Base-by-base conservation (phyloP, 129 eudicot genomes). In the Chrysanthemum makinoi region DNA sequence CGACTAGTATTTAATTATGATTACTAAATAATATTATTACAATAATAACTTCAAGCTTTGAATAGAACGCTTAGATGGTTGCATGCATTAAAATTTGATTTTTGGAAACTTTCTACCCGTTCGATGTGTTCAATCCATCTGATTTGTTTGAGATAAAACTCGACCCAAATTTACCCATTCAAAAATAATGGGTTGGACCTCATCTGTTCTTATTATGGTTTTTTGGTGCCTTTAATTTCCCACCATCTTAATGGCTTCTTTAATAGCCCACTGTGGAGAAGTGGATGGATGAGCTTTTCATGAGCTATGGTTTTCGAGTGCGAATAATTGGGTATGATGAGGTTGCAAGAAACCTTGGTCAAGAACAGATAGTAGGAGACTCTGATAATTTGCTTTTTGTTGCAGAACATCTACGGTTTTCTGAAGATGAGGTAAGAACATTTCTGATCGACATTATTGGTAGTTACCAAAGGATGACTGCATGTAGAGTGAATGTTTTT, bases 361-460 rank as follows among this genome's bases (percentile, higher is more conserved):
- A 68, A 72, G 80, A 82, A 63, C 54, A 59, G 6, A 47, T 65
- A 7, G 28, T 35, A 46, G 86, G 65, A 68, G 84, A 69, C 73
- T 43, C 69, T 13, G 62, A 68, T 30, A 75, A 35, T 68, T 18
- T 86, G 48, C 85, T 95, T 51, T 90, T 95, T 70, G 81, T 82
- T 47, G 99, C 97, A 15, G 89, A 95, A 76, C 99, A 95, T 66
- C 79, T 86, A 65, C 83, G 90, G 10, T 85, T 69, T 80, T 90
- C 97, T 62, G 99, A 95, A 74, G 89, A 84, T 73, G 96, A 95
- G 96, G 97, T 90, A 54, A 70, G 75, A 69, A 50, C 67, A 15
- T 5, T 53, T 35, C 6, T 6, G 7, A 6, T 66, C 0, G 15
- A 15, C n/a, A 43, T 65, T 10, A 12, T 26, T 55, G 57, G 14